Conservation (phyloP, 2,329 filamentous ascomycete genomes). For the Fusarium papillatum region DNA sequence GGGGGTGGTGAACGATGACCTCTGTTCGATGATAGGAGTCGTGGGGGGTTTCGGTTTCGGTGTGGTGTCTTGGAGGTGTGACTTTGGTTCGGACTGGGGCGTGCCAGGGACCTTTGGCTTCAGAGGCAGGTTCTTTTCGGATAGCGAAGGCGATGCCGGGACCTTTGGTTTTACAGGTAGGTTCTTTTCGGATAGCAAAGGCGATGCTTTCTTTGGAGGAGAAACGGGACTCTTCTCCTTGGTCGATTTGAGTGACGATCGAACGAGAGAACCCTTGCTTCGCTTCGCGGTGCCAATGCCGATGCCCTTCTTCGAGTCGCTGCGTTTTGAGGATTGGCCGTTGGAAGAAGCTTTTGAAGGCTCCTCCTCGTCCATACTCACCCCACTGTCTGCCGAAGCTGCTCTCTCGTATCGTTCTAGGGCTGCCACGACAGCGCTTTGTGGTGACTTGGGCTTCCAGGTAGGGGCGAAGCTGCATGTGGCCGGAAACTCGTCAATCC, state of each 20-base stretch:
- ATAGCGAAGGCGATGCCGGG: background rate
- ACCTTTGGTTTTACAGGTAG: background rate
- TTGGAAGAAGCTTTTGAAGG: background rate
- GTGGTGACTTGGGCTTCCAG: background rate
- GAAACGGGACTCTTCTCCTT: background rate
- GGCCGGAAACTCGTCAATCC: background rate
- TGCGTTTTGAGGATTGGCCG: background rate
- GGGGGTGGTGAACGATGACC: background rate
- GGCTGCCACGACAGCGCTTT: background rate
- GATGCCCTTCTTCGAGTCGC: background rate
- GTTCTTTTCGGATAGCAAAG: background rate
- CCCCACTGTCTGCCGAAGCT: background rate
- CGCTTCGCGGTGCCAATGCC: background rate
- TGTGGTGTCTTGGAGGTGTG: background rate
- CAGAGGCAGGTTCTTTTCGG: background rate
- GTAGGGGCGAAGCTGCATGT: background rate
- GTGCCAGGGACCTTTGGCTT: background rate
- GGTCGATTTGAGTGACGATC: background rate
- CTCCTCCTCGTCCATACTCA: background rate
- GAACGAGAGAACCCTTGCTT: background rate
- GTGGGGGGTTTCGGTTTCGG: background rate
- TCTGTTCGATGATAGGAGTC: background rate
- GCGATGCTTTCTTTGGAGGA: background rate
- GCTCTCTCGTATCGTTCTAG: background rate
- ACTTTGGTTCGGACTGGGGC: background rate